Base-by-base conservation (phyloP, 805 yeast species). In the Suhomyces canberraensis region DNA sequence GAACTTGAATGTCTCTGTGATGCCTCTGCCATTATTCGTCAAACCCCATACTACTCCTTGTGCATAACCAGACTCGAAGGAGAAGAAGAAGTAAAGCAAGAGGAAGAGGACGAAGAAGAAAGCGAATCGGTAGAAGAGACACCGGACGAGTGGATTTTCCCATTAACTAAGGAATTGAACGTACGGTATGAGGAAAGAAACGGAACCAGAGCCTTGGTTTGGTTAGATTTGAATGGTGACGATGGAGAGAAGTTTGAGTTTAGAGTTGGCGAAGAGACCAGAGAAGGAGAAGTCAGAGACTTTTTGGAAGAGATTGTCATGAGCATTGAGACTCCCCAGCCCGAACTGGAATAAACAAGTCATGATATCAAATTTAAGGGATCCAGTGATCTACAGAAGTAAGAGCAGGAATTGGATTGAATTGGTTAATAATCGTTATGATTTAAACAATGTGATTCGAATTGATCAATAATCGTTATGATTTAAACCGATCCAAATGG, bases 221-320 rank as follows among this genome's bases (percentile, higher is more conserved):
- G 98, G 98, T 70, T 64, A 11, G 96, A 93, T 56, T 54, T 78
- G 25, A 79, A 79, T 29, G 96, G 96, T n/a, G 96, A 90, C 50
- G 69, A 72, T 4, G 96, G 88, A 16, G 97, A 90, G 52, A 64
- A 70, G 44, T 88, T 83, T 58, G 95, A 89, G 59, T 90, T 86
- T 60, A 71, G 84, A 16, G 76, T 87, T 33, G 86, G 79, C 42
- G 73, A 72, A 32, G 71, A 73, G 11, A 75, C 80, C n/a, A 66
- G 77, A 7, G 50, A 64, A 11, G 76, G 69, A 17, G 71, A 79
- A 26, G 76, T 83, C n/a, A n/a, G n/a, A n/a, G n/a, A n/a, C n/a
- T n/a, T n/a, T n/a, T n/a, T n/a, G n/a, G n/a, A n/a, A n/a, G n/a
- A n/a, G n/a, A n/a, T n/a, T n/a, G n/a, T n/a, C n/a, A n/a, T n/a